Base-by-base conservation (phyloP, 1,284 basidiomycete genomes). In the Tremellales sp. region DNA sequence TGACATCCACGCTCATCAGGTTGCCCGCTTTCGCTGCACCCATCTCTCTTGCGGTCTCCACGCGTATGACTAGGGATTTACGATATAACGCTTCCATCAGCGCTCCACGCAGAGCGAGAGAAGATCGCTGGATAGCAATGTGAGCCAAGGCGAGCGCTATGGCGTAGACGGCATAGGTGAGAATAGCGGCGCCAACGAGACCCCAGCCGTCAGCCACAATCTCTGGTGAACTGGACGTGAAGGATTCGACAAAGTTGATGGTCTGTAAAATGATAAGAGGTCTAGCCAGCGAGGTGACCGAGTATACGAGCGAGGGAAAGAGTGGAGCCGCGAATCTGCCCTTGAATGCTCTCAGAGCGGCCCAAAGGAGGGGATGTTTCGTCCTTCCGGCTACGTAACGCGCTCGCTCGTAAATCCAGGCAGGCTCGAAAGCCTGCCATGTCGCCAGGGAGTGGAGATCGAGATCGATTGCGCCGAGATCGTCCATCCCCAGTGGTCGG, bases 1-100 rank as follows among this genome's bases (percentile, higher is more conserved):
- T 41, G 25, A 57, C 44, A 34, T 57, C 54, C 7, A 54, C 51
- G 21, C 46, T 47, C 55, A 57, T 57, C 16, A 57, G 40, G 22
- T 57, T 57, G 34, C 49, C 46, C n/a, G 50, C 52, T 40, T 57
- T 57, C 14, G 55, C 52, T 2, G 52, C 43, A 5, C 55, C 55
- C 50, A 57, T 49, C 27, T 57, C 49, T 19, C 47, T 25, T 5
- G 55, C 55, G 4, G 34, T 46, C 22, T 57, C 52, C 16, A 45
- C 43, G 22, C 36, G 21, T 14, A 57, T 54, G 18, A 40, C 35
- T 3, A 57, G 44, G 0, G 41, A 28, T 28, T 57, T 57, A 6
- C 52, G 49, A 25, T 54, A 57, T n/a, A 57, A 18, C 3, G 44
- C 55, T 40, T 57, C 55, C 52, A 54, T 54, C 19, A 57, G 35